Evolutionary conservation across 2,329 filamentous ascomycete genomes (phyloP).

Genomic region (Apiospora malaysiana): DNA sequence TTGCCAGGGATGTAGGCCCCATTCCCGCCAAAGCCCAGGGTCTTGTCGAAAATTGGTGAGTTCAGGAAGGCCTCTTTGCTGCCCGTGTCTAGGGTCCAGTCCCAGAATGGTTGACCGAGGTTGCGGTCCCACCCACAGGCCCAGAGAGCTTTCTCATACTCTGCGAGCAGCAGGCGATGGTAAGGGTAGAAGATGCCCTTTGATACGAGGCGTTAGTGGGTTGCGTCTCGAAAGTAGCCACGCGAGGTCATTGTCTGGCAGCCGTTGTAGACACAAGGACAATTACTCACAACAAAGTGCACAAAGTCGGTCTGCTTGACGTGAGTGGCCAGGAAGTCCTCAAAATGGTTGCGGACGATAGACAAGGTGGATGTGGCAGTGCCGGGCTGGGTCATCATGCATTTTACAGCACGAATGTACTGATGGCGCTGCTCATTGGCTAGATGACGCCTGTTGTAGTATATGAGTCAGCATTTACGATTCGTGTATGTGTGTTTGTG

Average conservation of each 20-base stretch:
- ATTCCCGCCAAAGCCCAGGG: conserved; percentile 27
- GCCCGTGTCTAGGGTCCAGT: conserved; percentile 25
- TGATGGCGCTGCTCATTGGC: conserved; percentile 21
- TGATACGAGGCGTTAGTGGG: conserved; percentile 7
- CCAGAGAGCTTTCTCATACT: conserved; percentile 34
- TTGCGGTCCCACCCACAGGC: conserved; percentile 32
- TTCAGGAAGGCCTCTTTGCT: conserved; percentile 23
- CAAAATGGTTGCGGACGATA: conserved; percentile 32
- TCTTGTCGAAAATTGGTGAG: conserved; percentile 28
- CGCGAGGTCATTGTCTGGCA: no score
- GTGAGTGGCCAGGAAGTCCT: conserved; percentile 36
- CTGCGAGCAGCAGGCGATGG: conserved; percentile 23
- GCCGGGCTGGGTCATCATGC: conserved; percentile 21
- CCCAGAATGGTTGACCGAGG: conserved; percentile 33
- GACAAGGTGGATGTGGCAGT: conserved; percentile 16
- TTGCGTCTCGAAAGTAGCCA: no score
- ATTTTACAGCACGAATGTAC: conserved; percentile 26
- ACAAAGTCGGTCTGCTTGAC: conserved; percentile 32
- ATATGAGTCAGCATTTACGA: not conserved
- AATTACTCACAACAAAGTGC: conserved; percentile 30
- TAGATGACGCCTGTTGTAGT: conserved; percentile 19
- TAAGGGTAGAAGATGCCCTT: conserved; percentile 26
- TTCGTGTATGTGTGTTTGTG: not conserved
- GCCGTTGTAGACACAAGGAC: no score
- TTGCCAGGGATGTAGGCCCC: conserved; percentile 22